Conservation (phyloP, 2,329 filamentous ascomycete species). For the Fusarium xyrophilum region DNA sequence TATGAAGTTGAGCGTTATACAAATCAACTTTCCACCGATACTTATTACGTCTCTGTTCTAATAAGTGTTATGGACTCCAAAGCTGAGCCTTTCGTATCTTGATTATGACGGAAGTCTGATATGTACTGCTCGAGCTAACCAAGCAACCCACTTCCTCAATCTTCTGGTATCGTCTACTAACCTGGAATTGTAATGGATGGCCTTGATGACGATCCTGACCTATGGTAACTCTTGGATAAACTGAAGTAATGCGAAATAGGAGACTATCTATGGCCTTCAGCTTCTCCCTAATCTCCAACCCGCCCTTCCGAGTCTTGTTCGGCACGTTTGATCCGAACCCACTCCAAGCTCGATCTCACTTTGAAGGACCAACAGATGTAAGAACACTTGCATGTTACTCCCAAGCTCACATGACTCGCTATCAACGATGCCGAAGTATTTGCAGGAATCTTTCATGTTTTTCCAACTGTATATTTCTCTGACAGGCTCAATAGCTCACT, state of each 20-base stretch:
- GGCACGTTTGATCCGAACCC: background rate
- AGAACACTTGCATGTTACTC: accelerated
- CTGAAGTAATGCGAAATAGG: background rate
- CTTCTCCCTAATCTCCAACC: background rate
- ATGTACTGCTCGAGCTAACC: background rate
- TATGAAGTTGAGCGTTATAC: no score
- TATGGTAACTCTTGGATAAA: accelerated
- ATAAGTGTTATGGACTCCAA: accelerated
- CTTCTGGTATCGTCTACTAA: background rate
- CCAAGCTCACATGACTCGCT: accelerated
- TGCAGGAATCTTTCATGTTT: accelerated
- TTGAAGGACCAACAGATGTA: accelerated
- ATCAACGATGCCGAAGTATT: background rate
- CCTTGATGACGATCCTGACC: accelerated
- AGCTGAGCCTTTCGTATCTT: accelerated
- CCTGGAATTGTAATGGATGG: accelerated
- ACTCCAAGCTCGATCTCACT: background rate
- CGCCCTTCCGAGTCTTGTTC: background rate
- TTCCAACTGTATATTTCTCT: background rate
- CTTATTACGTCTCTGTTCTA: accelerated
- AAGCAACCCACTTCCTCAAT: background rate
- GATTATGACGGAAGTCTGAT: no score
- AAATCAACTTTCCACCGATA: accelerated
- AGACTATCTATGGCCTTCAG: background rate
- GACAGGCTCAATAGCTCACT: accelerated